phyloP scores from a whole-genome alignment of 768 basidiomycete genomes.

The Pulveroboletus sp. region DNA sequence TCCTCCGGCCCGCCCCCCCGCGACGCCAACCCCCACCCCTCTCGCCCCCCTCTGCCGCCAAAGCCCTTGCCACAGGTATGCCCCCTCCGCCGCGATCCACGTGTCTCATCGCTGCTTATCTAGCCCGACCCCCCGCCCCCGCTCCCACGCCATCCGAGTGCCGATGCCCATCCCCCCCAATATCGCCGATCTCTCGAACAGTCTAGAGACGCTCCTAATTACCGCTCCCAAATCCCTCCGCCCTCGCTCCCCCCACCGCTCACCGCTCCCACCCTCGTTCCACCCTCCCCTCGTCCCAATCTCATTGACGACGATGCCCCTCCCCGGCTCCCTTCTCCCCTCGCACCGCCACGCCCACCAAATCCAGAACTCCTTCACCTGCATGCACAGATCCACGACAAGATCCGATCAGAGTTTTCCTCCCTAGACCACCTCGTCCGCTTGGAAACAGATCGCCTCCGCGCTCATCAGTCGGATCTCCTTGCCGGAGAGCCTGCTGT shows the following conservation, averaged over 20 bases:
- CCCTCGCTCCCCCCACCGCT: slow-evolving; percentile 26
- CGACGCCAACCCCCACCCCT: slow-evolving; percentile 17
- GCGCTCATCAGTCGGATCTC: slow-evolving; percentile 81
- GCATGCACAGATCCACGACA: slow-evolving; percentile 73
- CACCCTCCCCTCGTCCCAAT: slow-evolving; percentile 41
- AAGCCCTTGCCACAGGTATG: slow-evolving; percentile 34
- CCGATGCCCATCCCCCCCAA: slow-evolving; percentile 25
- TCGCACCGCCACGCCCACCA: slow-evolving; percentile 76
- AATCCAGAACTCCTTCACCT: slow-evolving; percentile 87
- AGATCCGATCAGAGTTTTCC: slow-evolving; percentile 67
- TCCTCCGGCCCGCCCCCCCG: slow-evolving; percentile 38
- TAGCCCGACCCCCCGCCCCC: slow-evolving; percentile 38
- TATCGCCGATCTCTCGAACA: slow-evolving; percentile 24
- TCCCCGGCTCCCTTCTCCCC: slow-evolving; percentile 26
- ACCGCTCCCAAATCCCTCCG: slow-evolving; percentile 26
- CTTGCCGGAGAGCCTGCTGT: slow-evolving; percentile 90
- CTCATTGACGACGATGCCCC: slow-evolving; percentile 61
- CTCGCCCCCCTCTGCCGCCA: slow-evolving; percentile 39
- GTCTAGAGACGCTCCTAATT: slow-evolving; percentile 26
- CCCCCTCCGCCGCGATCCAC: background rate
- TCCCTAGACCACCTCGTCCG: slow-evolving; percentile 64
- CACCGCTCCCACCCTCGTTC: slow-evolving; percentile 20
- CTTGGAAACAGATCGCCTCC: slow-evolving; percentile 70
- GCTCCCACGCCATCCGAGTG: slow-evolving; percentile 23
- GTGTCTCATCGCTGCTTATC: background rate